phyloP scores from a whole-genome alignment of 495 filamentous ascomycete species.

The Apodospora peruviana region DNA sequence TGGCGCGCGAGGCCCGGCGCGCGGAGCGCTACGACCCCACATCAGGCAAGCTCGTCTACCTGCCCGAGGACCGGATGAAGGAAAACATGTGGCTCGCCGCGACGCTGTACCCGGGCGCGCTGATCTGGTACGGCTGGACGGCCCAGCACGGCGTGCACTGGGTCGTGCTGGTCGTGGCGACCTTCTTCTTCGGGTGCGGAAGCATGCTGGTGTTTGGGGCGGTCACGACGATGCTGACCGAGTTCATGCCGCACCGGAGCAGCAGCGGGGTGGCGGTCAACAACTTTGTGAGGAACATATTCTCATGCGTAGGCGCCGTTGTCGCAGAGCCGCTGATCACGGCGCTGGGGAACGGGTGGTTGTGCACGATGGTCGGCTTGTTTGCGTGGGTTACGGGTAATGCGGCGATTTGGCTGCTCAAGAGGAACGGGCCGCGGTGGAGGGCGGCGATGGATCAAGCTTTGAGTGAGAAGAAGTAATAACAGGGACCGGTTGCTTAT shows the following conservation, averaged over 20 bases:
- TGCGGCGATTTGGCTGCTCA: conserved; percentile 60
- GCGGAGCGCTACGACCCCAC: conserved; percentile 65
- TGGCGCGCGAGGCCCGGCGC: conserved; percentile 71
- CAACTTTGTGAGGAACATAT: conserved; percentile 84
- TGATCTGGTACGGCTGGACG: conserved; percentile 57
- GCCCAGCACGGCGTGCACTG: conserved; percentile 35
- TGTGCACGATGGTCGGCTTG: conserved; percentile 74
- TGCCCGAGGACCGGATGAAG: conserved; percentile 83
- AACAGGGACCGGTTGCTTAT: no score
- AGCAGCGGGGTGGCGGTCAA: conserved; percentile 78
- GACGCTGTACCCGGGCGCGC: conserved; percentile 66
- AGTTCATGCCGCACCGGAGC: conserved; percentile 78
- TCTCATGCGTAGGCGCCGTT: conserved; percentile 69
- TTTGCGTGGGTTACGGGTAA: conserved; percentile 51
- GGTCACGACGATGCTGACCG: conserved; percentile 77
- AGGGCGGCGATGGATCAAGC: conserved; percentile 58
- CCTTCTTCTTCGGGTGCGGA: conserved; percentile 84
- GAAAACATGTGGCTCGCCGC: conserved; percentile 86
- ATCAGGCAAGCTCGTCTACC: conserved; percentile 58
- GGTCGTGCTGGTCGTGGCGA: conserved; percentile 58
- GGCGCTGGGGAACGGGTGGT: conserved; percentile 84
- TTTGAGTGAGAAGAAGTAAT: conserved; percentile 8
- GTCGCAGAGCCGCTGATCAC: conserved; percentile 70
- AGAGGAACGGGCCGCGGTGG: conserved; percentile 61
- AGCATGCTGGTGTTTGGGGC: conserved; percentile 83